Conservation (phyloP, 2,329 filamentous ascomycete genomes). For the Cryphonectria japonica region DNA sequence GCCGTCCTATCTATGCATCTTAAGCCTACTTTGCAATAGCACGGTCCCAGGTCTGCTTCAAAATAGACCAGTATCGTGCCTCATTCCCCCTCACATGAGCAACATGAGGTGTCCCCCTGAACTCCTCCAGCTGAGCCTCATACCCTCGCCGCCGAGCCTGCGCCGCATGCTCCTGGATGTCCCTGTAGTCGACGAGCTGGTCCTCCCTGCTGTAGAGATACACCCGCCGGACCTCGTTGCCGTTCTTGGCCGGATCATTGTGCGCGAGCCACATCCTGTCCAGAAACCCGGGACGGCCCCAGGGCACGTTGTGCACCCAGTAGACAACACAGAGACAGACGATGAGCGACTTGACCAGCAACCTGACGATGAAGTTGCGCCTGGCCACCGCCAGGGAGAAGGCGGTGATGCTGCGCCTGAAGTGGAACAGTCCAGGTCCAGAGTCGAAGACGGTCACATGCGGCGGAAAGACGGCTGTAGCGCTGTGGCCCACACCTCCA, state of each 20-base stretch:
- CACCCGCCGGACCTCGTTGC: constrained; percentile 47
- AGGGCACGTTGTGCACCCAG: constrained; percentile 38
- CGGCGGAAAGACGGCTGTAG: constrained; percentile 40
- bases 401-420: constrained; percentile 45
- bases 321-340: constrained; percentile 39
- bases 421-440: constrained; percentile 50
- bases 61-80: constrained; percentile 54
- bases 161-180: constrained; percentile 53
- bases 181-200: constrained; percentile 47
- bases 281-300: constrained; percentile 37
- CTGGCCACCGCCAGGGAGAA: constrained; percentile 42
- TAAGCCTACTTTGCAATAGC: constrained; percentile 2
- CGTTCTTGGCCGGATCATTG: constrained; percentile 40
- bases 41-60: constrained; percentile 52
- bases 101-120: constrained; percentile 54
- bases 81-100: constrained; percentile 51
- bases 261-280: constrained; percentile 43
- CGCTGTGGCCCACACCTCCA: neutral
- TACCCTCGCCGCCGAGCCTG: constrained; percentile 47
- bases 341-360: constrained; percentile 40
- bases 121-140: constrained; percentile 48
- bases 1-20: neutral
- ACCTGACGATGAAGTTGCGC: constrained; percentile 34
- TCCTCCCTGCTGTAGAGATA: constrained; percentile 59
- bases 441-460: constrained; percentile 54